Evolutionary conservation across 2,329 filamentous ascomycete species (phyloP), one percentile per base, ranked within the genome.

Genomic region (Fusarium annulatum): DNA sequence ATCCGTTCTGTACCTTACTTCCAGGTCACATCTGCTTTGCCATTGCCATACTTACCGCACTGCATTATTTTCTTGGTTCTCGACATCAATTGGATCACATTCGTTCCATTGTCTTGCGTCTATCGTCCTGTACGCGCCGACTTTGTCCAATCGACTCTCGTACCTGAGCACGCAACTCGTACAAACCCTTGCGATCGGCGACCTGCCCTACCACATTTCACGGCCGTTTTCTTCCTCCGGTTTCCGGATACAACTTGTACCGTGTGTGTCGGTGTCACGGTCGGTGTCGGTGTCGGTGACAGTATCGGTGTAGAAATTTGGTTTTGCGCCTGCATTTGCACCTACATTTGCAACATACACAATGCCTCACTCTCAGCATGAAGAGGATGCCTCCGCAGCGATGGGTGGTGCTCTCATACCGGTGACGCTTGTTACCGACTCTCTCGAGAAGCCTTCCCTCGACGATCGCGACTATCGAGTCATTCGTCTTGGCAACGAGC

Each of bases 381-480:
- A 69, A 49, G 72, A 74, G 58, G 76, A 75, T 66, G 58, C 61
- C 43, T 56, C 76, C 49, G 66, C 68, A 61, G 78, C 68, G 63
- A 73, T 73, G 64, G 76, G 73, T 68, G 80, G 74, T 61, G 69
- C 77, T 62, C 72, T 63, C 43, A 39, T 78, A 60, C 73, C 81
- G 74, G 81, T 82, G 76, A 69, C 80, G 74, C 73, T 81, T 70
- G 67, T 94, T 74, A 91, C 94, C 39, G 93, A 97, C 79, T 83
- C 87, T 52, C 85, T 97, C 61, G 94, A 97, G 85, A 95, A 93
- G 79, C 94, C 95, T 10, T 91, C 92, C 74, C 88, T 97, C 61
- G 96, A 98, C 82, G 91, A 97, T 81, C 90, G 96, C 60, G 89
- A 90, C 38, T 99, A 99, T 81, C 89, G 96, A 65, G 94, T 99